Evolutionary conservation across 2,329 filamentous ascomycete species (phyloP).

Genomic region (Diplodia mutila): DNA sequence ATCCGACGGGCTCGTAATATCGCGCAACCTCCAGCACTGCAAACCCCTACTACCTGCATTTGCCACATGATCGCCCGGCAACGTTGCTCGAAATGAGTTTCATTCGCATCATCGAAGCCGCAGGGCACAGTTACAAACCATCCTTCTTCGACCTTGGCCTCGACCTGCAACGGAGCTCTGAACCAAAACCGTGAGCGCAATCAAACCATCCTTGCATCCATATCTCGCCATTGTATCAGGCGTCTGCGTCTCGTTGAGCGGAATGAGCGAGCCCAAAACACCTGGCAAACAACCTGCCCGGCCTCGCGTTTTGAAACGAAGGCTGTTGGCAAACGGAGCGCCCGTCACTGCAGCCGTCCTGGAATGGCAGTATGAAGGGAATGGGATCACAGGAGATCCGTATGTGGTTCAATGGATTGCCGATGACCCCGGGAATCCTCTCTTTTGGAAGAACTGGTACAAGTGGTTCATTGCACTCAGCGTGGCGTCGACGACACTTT

Average conservation of each 20-base stretch:
- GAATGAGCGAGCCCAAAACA: neutral
- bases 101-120: neutral
- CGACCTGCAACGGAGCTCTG: neutral
- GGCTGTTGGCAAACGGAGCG: constrained; percentile 42
- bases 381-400: constrained; percentile 49
- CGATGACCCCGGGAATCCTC: constrained; percentile 52
- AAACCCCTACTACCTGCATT: neutral
- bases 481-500: constrained; percentile 48
- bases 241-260: neutral
- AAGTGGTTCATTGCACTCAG: constrained; percentile 49
- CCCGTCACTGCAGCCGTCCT: constrained; percentile 40
- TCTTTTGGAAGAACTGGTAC: constrained; percentile 43
- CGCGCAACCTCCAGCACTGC: neutral
- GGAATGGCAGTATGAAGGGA: constrained; percentile 48
- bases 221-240: neutral
- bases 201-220: too few species aligned
- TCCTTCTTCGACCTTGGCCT: neutral
- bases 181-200: too few species aligned
- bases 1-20: neutral
- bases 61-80: neutral
- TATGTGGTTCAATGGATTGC: constrained; percentile 52
- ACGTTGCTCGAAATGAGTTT: neutral
- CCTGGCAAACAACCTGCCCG: neutral
- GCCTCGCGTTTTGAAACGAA: constrained; percentile 36
- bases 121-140: neutral